Evolutionary conservation across 2,329 filamentous ascomycete genomes (phyloP).

Genomic region (Didymosphaeria variabile): DNA sequence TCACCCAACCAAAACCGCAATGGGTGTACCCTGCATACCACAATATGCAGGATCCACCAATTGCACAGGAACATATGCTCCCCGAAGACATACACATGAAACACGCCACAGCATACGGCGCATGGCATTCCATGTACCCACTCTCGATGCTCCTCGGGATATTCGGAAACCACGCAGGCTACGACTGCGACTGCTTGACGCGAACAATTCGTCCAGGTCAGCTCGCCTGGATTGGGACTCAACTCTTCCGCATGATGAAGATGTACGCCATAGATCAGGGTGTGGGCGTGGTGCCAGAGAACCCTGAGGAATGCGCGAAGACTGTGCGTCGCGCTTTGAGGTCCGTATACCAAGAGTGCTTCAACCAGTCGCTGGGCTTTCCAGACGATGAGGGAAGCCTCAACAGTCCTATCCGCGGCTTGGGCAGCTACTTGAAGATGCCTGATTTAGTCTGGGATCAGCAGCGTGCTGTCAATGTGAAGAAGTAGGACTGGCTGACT

Average conservation of each 20-base stretch:
- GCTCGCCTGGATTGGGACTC: not conserved
- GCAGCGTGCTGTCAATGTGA: not conserved
- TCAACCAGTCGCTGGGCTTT: not conserved
- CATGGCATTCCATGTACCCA: slow-evolving; percentile 9
- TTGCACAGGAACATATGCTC: slow-evolving; percentile 1
- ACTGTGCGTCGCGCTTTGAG: slow-evolving; percentile 7
- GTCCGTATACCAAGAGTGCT: slow-evolving; percentile 4
- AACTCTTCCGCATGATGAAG: slow-evolving; percentile 10
- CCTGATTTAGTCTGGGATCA: not conserved
- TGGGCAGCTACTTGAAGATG: not conserved
- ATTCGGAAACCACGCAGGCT: slow-evolving; percentile 6
- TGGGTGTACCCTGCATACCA: slow-evolving; percentile 4
- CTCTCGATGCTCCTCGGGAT: not conserved
- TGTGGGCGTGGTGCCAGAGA: not conserved
- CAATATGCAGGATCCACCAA: slow-evolving; percentile 9
- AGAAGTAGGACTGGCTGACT: not conserved
- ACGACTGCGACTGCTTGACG: slow-evolving; percentile 2
- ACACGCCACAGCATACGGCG: slow-evolving; percentile 5
- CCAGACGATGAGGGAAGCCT: slow-evolving; percentile 5
- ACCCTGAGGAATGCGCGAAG: slow-evolving; percentile 4
- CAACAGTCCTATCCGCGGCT: slow-evolving; percentile 1
- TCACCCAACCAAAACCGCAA: slow-evolving; percentile 1
- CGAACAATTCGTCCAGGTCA: not conserved
- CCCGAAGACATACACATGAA: not conserved
- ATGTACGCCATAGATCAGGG: not conserved